A percentile compares a stretch with the other conserved stretches of the same genome.
These are phyloP conservation scores for Schrenkiella parvula DNA, from an alignment of 345 rosid species.

Conservation along the genomic window DNA sequence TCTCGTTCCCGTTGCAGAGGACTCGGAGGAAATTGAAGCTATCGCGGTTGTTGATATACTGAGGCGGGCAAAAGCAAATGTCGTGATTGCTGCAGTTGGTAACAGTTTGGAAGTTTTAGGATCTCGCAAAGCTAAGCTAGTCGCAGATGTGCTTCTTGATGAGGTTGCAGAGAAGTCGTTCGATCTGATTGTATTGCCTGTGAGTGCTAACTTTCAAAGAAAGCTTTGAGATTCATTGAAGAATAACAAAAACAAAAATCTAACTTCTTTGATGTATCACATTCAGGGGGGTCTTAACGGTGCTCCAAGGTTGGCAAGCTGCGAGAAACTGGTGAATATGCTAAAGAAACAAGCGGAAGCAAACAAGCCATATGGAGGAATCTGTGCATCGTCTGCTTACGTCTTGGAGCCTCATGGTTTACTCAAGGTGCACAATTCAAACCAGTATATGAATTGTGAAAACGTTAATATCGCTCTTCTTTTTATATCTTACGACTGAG, in stretches of 20 bases:
- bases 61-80: constrained; percentile 80
- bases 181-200: constrained; percentile 87
- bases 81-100: constrained; percentile 78
- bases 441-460: not conserved
- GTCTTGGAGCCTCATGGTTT: constrained; percentile 87
- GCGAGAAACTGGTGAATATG: constrained; percentile 68
- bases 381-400: constrained; percentile 87
- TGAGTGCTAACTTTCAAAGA: constrained; percentile 33
- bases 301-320: constrained; percentile 70
- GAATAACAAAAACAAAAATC: not conserved
- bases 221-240: not conserved
- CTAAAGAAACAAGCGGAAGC: constrained; percentile 73
- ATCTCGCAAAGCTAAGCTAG: constrained; percentile 67
- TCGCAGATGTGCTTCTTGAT: constrained; percentile 77
- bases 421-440: constrained; percentile 54
- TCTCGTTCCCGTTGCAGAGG: constrained; percentile 86
- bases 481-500: constrained; percentile 1
- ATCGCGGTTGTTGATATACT: constrained; percentile 70
- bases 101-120: constrained; percentile 71
- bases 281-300: constrained; percentile 83
- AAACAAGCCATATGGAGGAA: constrained; percentile 78
- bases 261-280: constrained; percentile 14
- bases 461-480: not conserved
- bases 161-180: constrained; percentile 81
- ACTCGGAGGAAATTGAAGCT: constrained; percentile 93